Evolutionary conservation across 768 basidiomycete species (phyloP), one percentile per base, ranked within the genome.

Genomic region (Lyophyllum semitale): DNA sequence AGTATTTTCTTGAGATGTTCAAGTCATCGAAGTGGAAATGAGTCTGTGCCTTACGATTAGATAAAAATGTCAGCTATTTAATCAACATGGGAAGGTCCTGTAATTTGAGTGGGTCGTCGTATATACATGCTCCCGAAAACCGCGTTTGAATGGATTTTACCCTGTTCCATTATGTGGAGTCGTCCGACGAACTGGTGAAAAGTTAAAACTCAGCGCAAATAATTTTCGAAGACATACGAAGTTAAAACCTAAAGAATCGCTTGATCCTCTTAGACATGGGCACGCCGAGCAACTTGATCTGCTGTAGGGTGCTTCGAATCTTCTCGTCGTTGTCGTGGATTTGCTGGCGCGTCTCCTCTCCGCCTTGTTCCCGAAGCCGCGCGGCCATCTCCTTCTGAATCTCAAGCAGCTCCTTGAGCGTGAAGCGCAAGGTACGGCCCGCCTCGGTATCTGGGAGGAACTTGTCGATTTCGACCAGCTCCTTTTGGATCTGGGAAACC

Each of bases 381-480:
- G 43, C 51, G 1, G 55, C 51, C 44, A 30, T 41, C 30, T 49
- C 22, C 11, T 49, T 48, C 38, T 60, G 59, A 25, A 47, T 47
- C 45, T 60, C 55, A 23, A 60, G 33, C 3, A 60, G 45, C 42
- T 60, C 59, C 33, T 57, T 32, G 32, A 60, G 59, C 5, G 59
- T 60, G 27, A 53, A 60, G 11, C 52, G 54, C 30, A 60, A 48
- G 22, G 55, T 52, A 22, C 53, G 55, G 5, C 65, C 69, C 3
- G 64, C 67, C 13, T 54, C 48, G 8, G 67, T 68, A 22, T 66
- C 67, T 4, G 55, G 48, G 35, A 70, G 65, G 23, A 57, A 48
- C 12, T 51, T 61, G 18, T 54, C 48, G 23, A 65, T 51, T 18
- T 64, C 60, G 1, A 66, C 65, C 12, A 68, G 48, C 42, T 68